Conservation (phyloP, 345 rosid genomes). For the Gossypium australe region DNA sequence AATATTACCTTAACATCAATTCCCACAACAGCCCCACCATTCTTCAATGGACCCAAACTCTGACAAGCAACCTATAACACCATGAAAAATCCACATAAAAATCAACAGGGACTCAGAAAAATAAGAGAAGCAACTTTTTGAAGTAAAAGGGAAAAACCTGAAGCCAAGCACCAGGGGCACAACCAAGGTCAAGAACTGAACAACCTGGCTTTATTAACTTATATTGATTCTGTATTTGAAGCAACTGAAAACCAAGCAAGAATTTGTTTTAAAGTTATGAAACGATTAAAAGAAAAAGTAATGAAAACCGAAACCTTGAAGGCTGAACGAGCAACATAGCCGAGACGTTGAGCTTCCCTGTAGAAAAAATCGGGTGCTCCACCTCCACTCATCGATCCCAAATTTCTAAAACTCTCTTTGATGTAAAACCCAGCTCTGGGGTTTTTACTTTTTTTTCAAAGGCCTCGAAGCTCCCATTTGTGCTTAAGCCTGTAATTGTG, state of each 20-base stretch:
- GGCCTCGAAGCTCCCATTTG: no score
- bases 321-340: conserved; percentile 96
- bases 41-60: conserved; percentile 71
- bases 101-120: not conserved
- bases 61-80: conserved; percentile 81
- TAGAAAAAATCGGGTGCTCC: conserved; percentile 94
- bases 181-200: conserved; percentile 92
- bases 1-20: conserved; percentile 80
- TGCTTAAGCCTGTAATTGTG: not conserved
- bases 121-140: not conserved
- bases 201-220: conserved; percentile 75
- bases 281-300: not conserved
- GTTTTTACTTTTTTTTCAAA: no score
- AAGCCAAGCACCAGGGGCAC: conserved; percentile 99
- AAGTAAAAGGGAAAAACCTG: conserved; percentile 40
- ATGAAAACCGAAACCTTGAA: conserved; percentile 54
- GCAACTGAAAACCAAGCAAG: conserved; percentile 46
- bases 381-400: conserved; percentile 53
- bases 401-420: not conserved
- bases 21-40: conserved; percentile 82
- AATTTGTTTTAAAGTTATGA: not conserved
- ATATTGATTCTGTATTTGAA: conserved; percentile 83
- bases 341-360: conserved; percentile 96
- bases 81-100: not conserved
- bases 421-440: not conserved